A percentile compares a stretch with the other conserved stretches of the same genome.
These are phyloP conservation scores for Carex scoparia DNA, from an alignment of 176 grass and related monocot species.

Conservation along the genomic window DNA sequence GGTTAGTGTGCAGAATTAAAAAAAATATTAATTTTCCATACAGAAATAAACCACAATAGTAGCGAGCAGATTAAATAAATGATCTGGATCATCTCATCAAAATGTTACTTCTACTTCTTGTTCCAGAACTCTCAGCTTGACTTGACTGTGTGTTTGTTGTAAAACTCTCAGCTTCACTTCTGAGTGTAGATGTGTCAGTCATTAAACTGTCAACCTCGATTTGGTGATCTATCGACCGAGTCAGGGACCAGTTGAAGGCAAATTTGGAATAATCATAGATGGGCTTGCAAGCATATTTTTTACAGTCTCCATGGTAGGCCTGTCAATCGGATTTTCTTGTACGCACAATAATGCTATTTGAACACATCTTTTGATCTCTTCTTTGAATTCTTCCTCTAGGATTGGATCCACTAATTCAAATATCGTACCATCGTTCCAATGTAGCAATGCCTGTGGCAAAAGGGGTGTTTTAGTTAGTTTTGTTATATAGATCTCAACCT, in stretches of 20 bases:
- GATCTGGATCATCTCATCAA: neutral
- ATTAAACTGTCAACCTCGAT: neutral
- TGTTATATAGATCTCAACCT: neutral
- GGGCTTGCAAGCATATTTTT: conserved; percentile 7
- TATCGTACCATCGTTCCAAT: neutral
- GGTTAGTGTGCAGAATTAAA: neutral
- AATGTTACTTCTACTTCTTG: neutral
- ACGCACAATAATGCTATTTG: conserved; percentile 11
- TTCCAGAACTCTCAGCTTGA: neutral
- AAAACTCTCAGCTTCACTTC: neutral
- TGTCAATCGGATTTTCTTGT: conserved; percentile 4
- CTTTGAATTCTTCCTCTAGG: neutral
- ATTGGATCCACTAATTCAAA: conserved; percentile 1
- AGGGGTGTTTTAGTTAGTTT: neutral
- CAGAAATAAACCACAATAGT: neutral
- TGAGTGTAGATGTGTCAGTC: neutral
- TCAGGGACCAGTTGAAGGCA: neutral
- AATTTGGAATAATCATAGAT: neutral
- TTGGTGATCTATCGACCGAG: neutral
- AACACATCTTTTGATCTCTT: conserved; percentile 16
- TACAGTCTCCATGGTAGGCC: neutral
- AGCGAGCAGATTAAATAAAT: neutral
- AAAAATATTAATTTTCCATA: neutral
- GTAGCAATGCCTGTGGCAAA: neutral
- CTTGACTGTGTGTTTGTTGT: neutral